A percentile compares a stretch with the other conserved stretches of the same genome.
phyloP scores from a whole-genome alignment of 2,329 filamentous ascomycete species.

The Sphaerulina musiva region DNA sequence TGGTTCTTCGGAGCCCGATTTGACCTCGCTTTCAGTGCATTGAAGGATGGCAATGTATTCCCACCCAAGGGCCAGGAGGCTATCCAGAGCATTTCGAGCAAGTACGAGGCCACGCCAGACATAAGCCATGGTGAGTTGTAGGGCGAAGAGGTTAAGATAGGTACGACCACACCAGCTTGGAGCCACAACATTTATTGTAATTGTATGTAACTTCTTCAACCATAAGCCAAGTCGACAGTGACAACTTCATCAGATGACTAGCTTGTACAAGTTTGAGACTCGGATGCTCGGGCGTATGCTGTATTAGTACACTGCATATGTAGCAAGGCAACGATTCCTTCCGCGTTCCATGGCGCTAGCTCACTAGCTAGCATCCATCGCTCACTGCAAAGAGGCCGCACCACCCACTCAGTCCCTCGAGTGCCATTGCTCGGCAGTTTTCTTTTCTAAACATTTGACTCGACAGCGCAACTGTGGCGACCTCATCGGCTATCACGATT shows the following conservation, averaged over 20 bases:
- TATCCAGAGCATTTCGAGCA: constrained; percentile 13
- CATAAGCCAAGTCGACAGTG: neutral
- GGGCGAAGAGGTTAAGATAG: neutral
- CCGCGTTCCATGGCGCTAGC: neutral
- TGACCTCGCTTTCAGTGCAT: constrained; percentile 58
- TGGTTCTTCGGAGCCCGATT: constrained; percentile 78
- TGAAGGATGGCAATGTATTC: constrained; percentile 42
- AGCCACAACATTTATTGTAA: neutral
- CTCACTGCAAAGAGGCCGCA: neutral
- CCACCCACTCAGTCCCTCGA: neutral
- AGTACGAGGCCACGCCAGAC: constrained; percentile 12
- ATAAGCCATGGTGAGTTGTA: constrained; percentile 25
- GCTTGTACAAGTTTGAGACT: neutral
- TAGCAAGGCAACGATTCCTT: neutral
- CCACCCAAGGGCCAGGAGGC: constrained; percentile 16
- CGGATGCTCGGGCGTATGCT: neutral
- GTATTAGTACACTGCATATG: neutral
- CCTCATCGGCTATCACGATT: neutral
- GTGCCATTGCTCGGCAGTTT: neutral
- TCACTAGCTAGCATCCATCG: neutral
- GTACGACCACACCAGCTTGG: neutral
- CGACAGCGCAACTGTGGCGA: too few relatives aligned
- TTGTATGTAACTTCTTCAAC: neutral
- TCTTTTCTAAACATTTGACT: too few relatives aligned
- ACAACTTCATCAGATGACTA: neutral